Evolutionary conservation across 1,284 basidiomycete genomes (phyloP), one percentile per base, ranked within the genome.

Genomic region (Tilletiaria anomala): DNA sequence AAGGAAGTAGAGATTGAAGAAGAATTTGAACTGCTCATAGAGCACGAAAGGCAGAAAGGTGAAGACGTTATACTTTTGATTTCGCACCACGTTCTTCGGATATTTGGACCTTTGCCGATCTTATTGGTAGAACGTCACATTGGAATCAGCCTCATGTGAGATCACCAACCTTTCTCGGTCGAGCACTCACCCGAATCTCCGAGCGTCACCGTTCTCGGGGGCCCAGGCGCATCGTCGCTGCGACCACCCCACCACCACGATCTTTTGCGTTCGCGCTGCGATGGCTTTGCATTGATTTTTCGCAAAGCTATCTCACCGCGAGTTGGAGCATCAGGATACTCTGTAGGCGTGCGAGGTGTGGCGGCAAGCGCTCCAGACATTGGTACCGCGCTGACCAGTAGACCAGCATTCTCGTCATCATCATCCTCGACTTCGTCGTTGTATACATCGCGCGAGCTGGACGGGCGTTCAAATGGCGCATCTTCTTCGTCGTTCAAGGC

Each of bases 21-120:
- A 99, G 74, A 93, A 96, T 70, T 96, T 97, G 81, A 97, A 99
- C 69, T 97, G 93, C 68, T 96, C 89, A 69, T 96, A 97, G 66
- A 97, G 79, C 33, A 97, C 89, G 48, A 94, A 76, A 0, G 91
- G 91, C 3, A 99, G 74, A 72, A 97, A 97, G 6, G 85, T 86
- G 69, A 87, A 75, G 39, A 84, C 70, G 63, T 87, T 93, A 75
- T 97, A 97, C 71, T 99, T 99, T 68, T 96, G 91, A 61, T 99
- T 99, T 54, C 85, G 80, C 32, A 96, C 83, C 23, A 83, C 79
- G 68, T 97, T 99, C 21, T 87, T 57, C 0, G 75, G 71, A 43
- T 65, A 73, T 15, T 54, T 51, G 1, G 68, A 59, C 15, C 60
- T 50, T 3, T 21, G 3, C 8, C 33, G 23, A 33, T 42, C 33